phyloP scores from a whole-genome alignment of 495 filamentous ascomycete species.

The Glonium stellatum region DNA sequence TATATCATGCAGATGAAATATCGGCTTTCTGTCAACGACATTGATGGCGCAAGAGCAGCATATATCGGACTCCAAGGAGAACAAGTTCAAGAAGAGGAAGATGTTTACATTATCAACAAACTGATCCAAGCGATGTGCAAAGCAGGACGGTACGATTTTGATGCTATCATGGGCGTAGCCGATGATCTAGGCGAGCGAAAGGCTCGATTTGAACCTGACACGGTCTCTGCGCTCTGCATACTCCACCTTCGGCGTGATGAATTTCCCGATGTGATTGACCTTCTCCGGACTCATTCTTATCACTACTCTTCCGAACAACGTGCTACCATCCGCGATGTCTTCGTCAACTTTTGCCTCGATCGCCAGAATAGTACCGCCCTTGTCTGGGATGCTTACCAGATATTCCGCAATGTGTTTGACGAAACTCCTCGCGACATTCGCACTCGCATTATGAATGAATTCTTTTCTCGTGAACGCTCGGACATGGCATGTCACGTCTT shows the following conservation, averaged over 20 bases:
- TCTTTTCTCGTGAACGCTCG: slow-evolving; percentile 67
- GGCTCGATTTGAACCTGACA: slow-evolving; percentile 59
- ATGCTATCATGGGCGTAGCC: slow-evolving; percentile 64
- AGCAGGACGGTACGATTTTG: slow-evolving; percentile 47
- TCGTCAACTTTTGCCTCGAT: slow-evolving; percentile 62
- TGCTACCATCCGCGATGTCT: slow-evolving; percentile 50
- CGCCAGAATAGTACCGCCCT: slow-evolving; percentile 50
- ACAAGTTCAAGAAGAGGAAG: slow-evolving; percentile 46
- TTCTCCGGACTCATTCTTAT: slow-evolving; percentile 61
- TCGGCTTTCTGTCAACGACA: slow-evolving; percentile 58
- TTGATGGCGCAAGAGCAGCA: slow-evolving; percentile 56
- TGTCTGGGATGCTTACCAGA: slow-evolving; percentile 74
- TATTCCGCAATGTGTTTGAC: slow-evolving; percentile 70
- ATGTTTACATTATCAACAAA: slow-evolving; percentile 61
- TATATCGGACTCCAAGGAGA: slow-evolving; percentile 55
- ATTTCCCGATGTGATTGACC: slow-evolving; percentile 64
- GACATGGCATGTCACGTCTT: slow-evolving; percentile 84
- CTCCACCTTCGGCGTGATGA: slow-evolving; percentile 67
- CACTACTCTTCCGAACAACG: slow-evolving; percentile 61
- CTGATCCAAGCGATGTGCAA: slow-evolving; percentile 68
- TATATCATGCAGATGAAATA: slow-evolving; percentile 70
- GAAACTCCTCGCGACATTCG: slow-evolving; percentile 58
- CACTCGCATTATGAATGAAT: slow-evolving; percentile 68
- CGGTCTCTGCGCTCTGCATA: slow-evolving; percentile 61
- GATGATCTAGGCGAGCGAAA: slow-evolving; percentile 67